Percentiles rank a stretch among this genome's conserved stretches.
Conservation (phyloP, 352 stramenopile species). For the Pythium dissotocum region DNA sequence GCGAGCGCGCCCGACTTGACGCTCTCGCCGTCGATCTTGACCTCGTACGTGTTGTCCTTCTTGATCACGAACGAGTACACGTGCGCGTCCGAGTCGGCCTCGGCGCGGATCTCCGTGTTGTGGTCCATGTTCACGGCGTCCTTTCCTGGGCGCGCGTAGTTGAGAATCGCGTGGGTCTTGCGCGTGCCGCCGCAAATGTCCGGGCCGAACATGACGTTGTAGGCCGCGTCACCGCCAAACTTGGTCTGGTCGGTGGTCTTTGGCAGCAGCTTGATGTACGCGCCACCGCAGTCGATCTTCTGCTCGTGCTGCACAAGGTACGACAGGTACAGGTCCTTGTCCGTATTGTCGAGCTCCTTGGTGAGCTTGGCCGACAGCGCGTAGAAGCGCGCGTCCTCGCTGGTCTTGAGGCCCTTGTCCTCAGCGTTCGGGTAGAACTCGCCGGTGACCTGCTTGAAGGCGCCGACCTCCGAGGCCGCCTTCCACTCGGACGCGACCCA, state of each 20-base stretch:
- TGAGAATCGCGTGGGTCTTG: slow-evolving; percentile 98
- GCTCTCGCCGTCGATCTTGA: slow-evolving; percentile 96
- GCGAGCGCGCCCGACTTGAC: slow-evolving; percentile 91
- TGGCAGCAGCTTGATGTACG: slow-evolving; percentile 99
- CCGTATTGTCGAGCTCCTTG: slow-evolving; percentile 88
- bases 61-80: slow-evolving; percentile 98
- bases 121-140: slow-evolving; percentile 94
- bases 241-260: slow-evolving; percentile 89
- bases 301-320: slow-evolving; percentile 99
- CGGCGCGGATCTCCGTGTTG: slow-evolving; percentile 74
- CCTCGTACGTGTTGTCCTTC: slow-evolving; percentile 97
- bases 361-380: slow-evolving; percentile 93
- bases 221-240: slow-evolving; percentile 95
- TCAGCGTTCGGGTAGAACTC: slow-evolving; percentile 89
- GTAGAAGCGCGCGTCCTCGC: slow-evolving; percentile 97
- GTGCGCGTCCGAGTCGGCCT: slow-evolving; percentile 91
- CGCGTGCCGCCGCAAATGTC: slow-evolving; percentile 98
- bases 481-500: slow-evolving; percentile 96
- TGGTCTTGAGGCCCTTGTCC: slow-evolving; percentile 95
- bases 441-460: slow-evolving; percentile 93
- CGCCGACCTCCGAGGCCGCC: slow-evolving; percentile 89
- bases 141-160: slow-evolving; percentile 95
- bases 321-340: slow-evolving; percentile 93
- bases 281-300: slow-evolving; percentile 98
- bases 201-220: slow-evolving; percentile 99